These are phyloP conservation scores for Lodderomyces theae DNA, from an alignment of 1,139 yeast species.

Conservation along the genomic window DNA sequence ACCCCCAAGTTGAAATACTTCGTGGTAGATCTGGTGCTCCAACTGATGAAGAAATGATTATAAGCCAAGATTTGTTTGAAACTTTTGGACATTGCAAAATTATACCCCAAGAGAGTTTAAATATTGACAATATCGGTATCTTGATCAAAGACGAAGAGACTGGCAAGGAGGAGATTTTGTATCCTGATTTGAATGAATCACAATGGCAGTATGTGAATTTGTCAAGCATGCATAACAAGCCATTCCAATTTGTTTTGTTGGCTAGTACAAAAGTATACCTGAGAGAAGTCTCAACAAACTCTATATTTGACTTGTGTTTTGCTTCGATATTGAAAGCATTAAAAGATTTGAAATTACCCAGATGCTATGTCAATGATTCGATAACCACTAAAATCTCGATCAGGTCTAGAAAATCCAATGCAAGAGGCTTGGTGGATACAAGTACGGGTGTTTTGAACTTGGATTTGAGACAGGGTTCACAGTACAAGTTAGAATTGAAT, in stretches of 20 bases:
- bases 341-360: slow-evolving; percentile 59
- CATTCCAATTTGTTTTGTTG: slow-evolving; percentile 62
- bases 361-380: slow-evolving; percentile 53
- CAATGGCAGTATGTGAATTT: slow-evolving; percentile 16
- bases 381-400: slow-evolving; percentile 48
- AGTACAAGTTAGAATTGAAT: slow-evolving; percentile 33
- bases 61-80: slow-evolving; percentile 69
- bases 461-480: slow-evolving; percentile 25
- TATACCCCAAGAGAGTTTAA: slow-evolving; percentile 44
- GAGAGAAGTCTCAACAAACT: slow-evolving; percentile 47
- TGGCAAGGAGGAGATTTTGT: slow-evolving; percentile 31
- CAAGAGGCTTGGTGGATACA: slow-evolving; percentile 44
- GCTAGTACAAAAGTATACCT: slow-evolving; percentile 79
- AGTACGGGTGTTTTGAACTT: slow-evolving; percentile 35
- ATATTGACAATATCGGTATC: slow-evolving; percentile 49
- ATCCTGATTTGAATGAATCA: slow-evolving; percentile 35
- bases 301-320: slow-evolving; percentile 77
- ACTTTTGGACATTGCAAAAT: slow-evolving; percentile 53
- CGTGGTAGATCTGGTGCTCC: slow-evolving; percentile 82
- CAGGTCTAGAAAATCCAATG: slow-evolving; percentile 37
- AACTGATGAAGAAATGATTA: slow-evolving; percentile 83
- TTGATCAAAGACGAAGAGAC: slow-evolving; percentile 36
- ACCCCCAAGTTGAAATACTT: slow-evolving; percentile 78
- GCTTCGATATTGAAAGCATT: slow-evolving; percentile 66
- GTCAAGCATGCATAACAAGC: slow-evolving; percentile 23